Evolutionary conservation across 2,329 filamentous ascomycete genomes (phyloP).

Genomic region (Cladosporium velox): DNA sequence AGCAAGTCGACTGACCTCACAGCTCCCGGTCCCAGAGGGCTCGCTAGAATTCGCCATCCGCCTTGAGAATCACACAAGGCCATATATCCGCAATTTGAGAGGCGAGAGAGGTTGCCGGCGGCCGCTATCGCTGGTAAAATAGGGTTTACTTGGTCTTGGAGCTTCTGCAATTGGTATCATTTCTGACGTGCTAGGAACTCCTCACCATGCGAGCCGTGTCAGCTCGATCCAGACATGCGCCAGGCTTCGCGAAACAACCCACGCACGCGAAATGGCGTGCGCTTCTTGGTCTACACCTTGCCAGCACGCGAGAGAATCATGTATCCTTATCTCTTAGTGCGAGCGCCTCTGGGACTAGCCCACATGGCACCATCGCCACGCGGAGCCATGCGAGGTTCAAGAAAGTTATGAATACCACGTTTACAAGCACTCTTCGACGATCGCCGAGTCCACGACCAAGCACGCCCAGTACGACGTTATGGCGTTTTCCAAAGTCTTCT

Average conservation of each 20-base stretch:
- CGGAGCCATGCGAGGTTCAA: not conserved
- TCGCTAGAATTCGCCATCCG: conserved; percentile 8
- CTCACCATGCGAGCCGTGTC: not conserved
- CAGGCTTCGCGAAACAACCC: not conserved
- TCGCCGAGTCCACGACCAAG: not conserved
- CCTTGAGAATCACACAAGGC: conserved; percentile 5
- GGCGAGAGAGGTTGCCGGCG: not conserved
- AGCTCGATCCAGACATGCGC: not conserved
- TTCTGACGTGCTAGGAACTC: conserved; percentile 1
- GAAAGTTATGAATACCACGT: conserved; percentile 6
- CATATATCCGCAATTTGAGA: not conserved
- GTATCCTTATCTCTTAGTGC: not conserved
- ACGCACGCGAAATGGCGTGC: conserved; percentile 2
- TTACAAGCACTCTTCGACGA: conserved; percentile 8
- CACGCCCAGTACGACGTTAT: not conserved
- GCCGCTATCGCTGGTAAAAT: not conserved
- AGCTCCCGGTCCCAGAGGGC: not conserved
- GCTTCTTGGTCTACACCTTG: not conserved
- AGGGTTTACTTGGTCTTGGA: not conserved
- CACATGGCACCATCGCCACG: conserved; percentile 7
- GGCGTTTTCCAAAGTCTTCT: conserved; percentile 7
- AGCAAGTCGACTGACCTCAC: conserved; percentile 1
- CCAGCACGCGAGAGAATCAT: not conserved
- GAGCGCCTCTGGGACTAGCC: not conserved
- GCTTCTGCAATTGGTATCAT: not conserved